Evolutionary conservation across 169 alveolate genomes (phyloP).

Genomic region (Cardiosporidium cionae): DNA sequence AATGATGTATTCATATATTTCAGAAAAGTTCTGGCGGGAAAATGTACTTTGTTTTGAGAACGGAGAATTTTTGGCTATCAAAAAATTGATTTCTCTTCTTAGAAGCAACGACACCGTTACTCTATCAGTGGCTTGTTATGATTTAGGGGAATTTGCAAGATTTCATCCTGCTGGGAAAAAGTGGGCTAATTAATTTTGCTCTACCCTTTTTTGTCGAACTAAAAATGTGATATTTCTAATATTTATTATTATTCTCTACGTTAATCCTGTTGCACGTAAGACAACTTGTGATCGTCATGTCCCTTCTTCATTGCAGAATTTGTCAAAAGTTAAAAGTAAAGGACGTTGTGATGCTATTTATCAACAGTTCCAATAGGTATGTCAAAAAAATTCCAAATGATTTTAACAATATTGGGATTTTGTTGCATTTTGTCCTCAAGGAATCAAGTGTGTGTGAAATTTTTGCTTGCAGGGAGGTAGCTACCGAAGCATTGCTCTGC

Average conservation of each 20-base stretch:
- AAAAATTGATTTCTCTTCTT: constrained; percentile 35
- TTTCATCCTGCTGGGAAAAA: constrained; percentile 65
- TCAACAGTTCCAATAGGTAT: constrained; percentile 38
- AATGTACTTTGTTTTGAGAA: constrained; percentile 42
- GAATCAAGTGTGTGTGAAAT: no score
- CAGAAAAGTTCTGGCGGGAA: constrained; percentile 51
- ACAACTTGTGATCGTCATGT: no score
- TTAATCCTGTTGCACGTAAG: no score
- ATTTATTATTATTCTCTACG: no score
- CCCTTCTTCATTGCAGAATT: constrained; percentile 18
- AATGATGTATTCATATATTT: background rate
- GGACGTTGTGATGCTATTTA: constrained; percentile 52
- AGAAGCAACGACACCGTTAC: constrained; percentile 39
- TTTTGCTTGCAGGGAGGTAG: constrained; percentile 40
- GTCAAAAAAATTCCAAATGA: background rate
- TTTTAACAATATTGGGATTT: background rate
- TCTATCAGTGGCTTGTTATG: constrained; percentile 70
- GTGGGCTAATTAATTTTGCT: no score
- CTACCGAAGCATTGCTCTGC: constrained; percentile 64
- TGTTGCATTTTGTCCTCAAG: background rate
- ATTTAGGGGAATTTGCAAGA: constrained; percentile 72
- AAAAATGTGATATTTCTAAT: no score
- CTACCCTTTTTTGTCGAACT: no score
- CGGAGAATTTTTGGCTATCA: constrained; percentile 46
- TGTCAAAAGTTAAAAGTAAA: constrained; percentile 45